These are phyloP conservation scores for Paxillus ammoniavirescens DNA, from an alignment of 768 basidiomycete species.

Conservation along the genomic window DNA sequence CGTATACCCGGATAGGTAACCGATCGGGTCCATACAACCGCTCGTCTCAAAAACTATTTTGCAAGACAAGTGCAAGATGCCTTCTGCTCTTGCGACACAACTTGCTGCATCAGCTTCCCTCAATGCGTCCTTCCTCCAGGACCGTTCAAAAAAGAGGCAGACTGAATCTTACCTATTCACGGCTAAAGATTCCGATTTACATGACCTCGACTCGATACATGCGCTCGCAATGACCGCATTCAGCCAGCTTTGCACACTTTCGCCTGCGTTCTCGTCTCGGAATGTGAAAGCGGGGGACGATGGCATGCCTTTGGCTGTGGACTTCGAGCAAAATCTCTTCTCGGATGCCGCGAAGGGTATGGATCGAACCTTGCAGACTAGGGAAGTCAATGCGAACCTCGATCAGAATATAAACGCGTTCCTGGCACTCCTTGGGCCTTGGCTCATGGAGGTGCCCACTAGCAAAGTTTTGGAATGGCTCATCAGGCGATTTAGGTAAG, in stretches of 20 bases:
- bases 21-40: neutral
- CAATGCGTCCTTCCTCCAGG: conserved; percentile 70
- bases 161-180: conserved; percentile 88
- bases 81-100: conserved; percentile 77
- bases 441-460: conserved; percentile 77
- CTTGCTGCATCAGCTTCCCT: conserved; percentile 77
- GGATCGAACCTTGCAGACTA: conserved; percentile 76
- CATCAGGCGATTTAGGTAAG: conserved; percentile 86
- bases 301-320: conserved; percentile 23
- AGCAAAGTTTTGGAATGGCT: conserved; percentile 93
- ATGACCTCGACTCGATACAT: conserved; percentile 86
- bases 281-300: conserved; percentile 12
- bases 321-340: conserved; percentile 73
- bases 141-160: conserved; percentile 56
- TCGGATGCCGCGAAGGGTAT: conserved; percentile 70
- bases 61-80: conserved; percentile 34
- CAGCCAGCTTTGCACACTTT: conserved; percentile 63
- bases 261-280: conserved; percentile 43
- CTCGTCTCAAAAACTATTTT: neutral
- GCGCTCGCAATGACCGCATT: conserved; percentile 80
- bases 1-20: neutral
- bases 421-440: conserved; percentile 70
- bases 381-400: conserved; percentile 61
- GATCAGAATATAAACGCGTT: conserved; percentile 61
- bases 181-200: conserved; percentile 73